Conservation (phyloP, 345 rosid genomes). For the Luvunga scandens region DNA sequence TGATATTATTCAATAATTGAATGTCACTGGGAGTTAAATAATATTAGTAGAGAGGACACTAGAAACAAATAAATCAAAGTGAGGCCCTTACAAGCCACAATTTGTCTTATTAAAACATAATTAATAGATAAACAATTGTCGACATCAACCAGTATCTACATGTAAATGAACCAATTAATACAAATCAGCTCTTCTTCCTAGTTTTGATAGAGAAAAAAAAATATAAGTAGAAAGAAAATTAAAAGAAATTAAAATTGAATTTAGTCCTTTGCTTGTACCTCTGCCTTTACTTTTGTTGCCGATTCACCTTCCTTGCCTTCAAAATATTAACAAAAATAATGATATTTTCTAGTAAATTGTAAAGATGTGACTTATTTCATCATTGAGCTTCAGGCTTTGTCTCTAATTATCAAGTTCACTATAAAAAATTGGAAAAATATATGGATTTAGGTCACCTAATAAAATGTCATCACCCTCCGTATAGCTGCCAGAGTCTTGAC, state of each 20-base stretch:
- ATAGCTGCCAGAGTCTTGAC: slow-evolving; percentile 28
- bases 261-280: neutral
- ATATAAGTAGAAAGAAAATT: neutral
- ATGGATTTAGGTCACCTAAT: slow-evolving; percentile 39
- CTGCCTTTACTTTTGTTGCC: neutral
- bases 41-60: neutral
- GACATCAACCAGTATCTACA: neutral
- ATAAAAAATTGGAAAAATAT: slow-evolving; percentile 27
- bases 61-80: neutral
- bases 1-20: too few species aligned
- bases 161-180: slow-evolving; percentile 8
- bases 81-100: slow-evolving; percentile 6
- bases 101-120: neutral
- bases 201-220: neutral
- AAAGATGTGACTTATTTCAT: slow-evolving; percentile 3
- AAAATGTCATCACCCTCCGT: slow-evolving; percentile 32
- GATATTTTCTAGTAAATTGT: neutral
- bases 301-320: neutral
- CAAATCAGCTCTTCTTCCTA: slow-evolving; percentile 6
- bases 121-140: neutral
- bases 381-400: neutral
- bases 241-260: neutral
- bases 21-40: too few species aligned
- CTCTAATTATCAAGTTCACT: slow-evolving; percentile 27
- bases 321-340: slow-evolving; percentile 1